Evolutionary conservation across 164 flowering plant genomes (phyloP), one percentile per base, ranked within the genome.

Genomic region (Taxillus chinensis): DNA sequence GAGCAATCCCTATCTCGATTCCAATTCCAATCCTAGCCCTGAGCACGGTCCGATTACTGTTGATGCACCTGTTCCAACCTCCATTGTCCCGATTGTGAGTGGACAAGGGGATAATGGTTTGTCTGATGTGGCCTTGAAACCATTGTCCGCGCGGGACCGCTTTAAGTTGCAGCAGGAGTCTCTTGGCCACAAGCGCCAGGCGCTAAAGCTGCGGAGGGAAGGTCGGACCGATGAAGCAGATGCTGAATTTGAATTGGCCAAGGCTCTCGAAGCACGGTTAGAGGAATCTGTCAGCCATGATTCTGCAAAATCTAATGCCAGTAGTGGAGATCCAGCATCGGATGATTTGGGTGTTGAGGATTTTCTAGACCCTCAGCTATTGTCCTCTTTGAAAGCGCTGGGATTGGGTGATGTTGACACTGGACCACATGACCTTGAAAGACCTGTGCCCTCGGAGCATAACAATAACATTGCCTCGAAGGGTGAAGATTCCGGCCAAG

Each of bases 91-190:
- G 5, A 51, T 75, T 45, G 27, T 27, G 27, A 60, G 40, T 62
- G 72, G 14, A 54, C 62, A 63, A 45, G 79, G 75, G 62, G 78
- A 72, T 51, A 65, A 53, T 1, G 64, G 45, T 63, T 64, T 79
- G 16, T 43, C 71, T 13, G 64, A 66, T 67, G 66, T 59, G n/a
- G 72, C 75, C 58, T 61, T 70, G 6, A 88, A 82, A 65, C 81
- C 83, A 27, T 57, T 85, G 64, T 79, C 96, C 13, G 62, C 83
- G 41, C 83, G 95, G 39, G 96, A 93, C 57, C 87, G 95, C 15
- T 88, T 88, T 75, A 90, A 93, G 71, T 65, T 90, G 81, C 98
- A 93, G 58, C 92, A 89, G 77, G 82, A 88, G 65, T 88, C 87
- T 50, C 90, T 90, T 40, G 72, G 78, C 42, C 98, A 88, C 80